Base-by-base conservation (phyloP, 305 asterid genomes). In the Fraxinus floribunda region DNA sequence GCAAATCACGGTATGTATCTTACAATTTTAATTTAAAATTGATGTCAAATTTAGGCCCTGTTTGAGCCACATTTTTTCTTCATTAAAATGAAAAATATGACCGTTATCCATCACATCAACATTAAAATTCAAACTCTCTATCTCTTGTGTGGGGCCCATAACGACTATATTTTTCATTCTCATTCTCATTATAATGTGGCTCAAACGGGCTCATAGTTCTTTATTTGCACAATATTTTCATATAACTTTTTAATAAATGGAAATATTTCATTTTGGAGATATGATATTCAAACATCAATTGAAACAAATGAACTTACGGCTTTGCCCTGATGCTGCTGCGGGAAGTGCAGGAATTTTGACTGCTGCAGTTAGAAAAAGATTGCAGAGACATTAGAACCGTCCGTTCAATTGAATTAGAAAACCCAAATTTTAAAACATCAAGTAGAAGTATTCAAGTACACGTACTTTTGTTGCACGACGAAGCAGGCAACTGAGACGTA, bases 281-380 rank as follows among this genome's bases (percentile, higher is more conserved):
- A 66, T 1, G 18, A 66, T 26, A 29, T 66, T 26, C 18, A 66
- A 26, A 26, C 74, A 26, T 15, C 38, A 29, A 66, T 11, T 66
- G 74, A 66, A 68, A 68, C 39, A 0, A 35, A 70, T 38, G 36
- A 70, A 88, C 98, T 91, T 90, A 96, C 99, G 78, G 62, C 85
- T 91, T 87, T 94, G 94, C 75, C 97, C 98, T 11, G 98, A 92
- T 83, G 98, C 98, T 34, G 94, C 99, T 9, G 99, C 99, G 78
- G 99, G 98, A 86, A 96, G 99, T 55, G 99, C 99, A 10, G 99
- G 99, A 84, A 96, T 87, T 85, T 89, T 94, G 87, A 94, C 83
- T 29, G 97, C 99, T 94, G 97, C 88, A 83, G 84, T 9, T 39
- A 46, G 39, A 89, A 79, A 87, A 35, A 20, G 66, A 72, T 39